Evolutionary conservation across 805 yeast genomes (phyloP).

Genomic region (Candida ovalis): DNA sequence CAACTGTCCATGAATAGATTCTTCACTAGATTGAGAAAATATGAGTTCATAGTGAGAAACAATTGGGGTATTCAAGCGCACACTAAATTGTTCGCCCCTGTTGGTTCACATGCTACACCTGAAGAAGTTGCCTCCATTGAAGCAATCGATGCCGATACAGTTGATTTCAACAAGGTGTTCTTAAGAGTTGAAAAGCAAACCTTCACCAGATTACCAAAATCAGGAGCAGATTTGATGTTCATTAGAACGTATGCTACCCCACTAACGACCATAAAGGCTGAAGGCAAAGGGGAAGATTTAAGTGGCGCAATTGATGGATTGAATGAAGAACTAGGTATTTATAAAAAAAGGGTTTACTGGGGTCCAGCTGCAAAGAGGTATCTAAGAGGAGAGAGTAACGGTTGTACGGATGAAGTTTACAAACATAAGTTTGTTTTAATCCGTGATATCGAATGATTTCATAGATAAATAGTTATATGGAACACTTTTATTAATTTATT

Average conservation of each 20-base stretch:
- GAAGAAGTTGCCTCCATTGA: constrained; percentile 33
- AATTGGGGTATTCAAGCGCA: constrained; percentile 74
- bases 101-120: constrained; percentile 38
- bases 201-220: constrained; percentile 48
- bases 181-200: constrained; percentile 59
- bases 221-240: constrained; percentile 45
- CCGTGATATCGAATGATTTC: neutral
- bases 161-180: constrained; percentile 46
- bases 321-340: constrained; percentile 53
- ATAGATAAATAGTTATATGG: constrained; percentile 64
- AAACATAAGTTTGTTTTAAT: constrained; percentile 17
- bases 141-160: constrained; percentile 30
- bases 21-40: constrained; percentile 51
- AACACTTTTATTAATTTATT: too few relatives aligned
- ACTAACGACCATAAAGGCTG: constrained; percentile 41
- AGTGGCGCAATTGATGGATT: constrained; percentile 62
- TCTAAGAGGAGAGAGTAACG: constrained; percentile 36
- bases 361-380: constrained; percentile 56
- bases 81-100: constrained; percentile 42
- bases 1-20: constrained; percentile 64
- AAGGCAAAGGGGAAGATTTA: constrained; percentile 44
- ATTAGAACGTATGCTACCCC: constrained; percentile 59
- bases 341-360: constrained; percentile 66
- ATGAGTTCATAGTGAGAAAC: constrained; percentile 55
- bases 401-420: constrained; percentile 25